A percentile compares a stretch with the other conserved stretches of the same genome.
Evolutionary conservation across 2,329 filamentous ascomycete species (phyloP).

Genomic region (Pseudocercospora eumusae): DNA sequence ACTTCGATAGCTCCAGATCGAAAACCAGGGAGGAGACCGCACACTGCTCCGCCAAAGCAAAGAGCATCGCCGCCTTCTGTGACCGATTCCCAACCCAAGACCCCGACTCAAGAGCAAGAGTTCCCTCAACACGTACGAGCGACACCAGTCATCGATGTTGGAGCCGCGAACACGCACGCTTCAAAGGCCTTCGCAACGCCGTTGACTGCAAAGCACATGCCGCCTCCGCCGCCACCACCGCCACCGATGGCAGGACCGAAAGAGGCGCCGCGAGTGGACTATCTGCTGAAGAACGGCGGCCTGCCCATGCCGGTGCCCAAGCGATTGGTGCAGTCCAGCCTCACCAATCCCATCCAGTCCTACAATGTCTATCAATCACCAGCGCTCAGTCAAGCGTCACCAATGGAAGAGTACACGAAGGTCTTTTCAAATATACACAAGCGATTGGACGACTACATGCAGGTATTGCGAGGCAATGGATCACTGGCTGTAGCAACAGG

Average conservation of each 20-base stretch:
- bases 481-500: slow-evolving; percentile 94
- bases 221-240: slow-evolving; percentile 58
- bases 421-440: slow-evolving; percentile 82
- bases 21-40: slow-evolving; percentile 35
- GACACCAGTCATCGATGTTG: slow-evolving; percentile 46
- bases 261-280: slow-evolving; percentile 82
- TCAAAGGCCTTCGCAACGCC: slow-evolving; percentile 42
- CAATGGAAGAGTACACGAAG: slow-evolving; percentile 43
- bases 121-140: slow-evolving; percentile 42
- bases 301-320: slow-evolving; percentile 70
- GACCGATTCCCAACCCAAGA: slow-evolving; percentile 50
- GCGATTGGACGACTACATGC: slow-evolving; percentile 81
- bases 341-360: slow-evolving; percentile 55
- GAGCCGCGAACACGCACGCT: slow-evolving; percentile 47
- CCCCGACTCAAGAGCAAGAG: slow-evolving; percentile 44
- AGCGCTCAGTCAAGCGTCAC: slow-evolving; percentile 39
- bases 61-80: slow-evolving; percentile 42
- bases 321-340: slow-evolving; percentile 67
- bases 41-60: slow-evolving; percentile 6
- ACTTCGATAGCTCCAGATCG: slow-evolving; percentile 49
- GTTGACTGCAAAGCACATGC: slow-evolving; percentile 31
- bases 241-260: slow-evolving; percentile 65
- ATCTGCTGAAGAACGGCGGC: slow-evolving; percentile 86
- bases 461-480: slow-evolving; percentile 78
- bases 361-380: slow-evolving; percentile 64